Base-by-base conservation (phyloP, 352 stramenopile species). In the Blastocystis sp. region DNA sequence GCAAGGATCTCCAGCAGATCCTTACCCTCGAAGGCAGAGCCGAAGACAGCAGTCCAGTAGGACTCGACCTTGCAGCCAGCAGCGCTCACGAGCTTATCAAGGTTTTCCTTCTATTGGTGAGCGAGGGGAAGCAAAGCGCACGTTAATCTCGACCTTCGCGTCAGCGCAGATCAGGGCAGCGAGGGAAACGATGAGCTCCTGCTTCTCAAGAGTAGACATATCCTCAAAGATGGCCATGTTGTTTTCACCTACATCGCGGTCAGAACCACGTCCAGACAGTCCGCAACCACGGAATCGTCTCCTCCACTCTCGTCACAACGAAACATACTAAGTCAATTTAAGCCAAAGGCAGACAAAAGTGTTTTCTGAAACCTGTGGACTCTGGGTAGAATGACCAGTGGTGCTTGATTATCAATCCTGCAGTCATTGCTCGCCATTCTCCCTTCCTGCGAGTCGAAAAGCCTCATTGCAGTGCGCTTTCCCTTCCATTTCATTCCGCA, bases 171-270 rank as follows among this genome's bases (percentile, higher is more conserved):
- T 71, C n/a, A 84, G 74, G 76, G 74, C 28, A 76, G 74, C 74
- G 76, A 84, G 74, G 59, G 74, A 84, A 40, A 84, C 43, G 34
- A 84, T 84, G 34, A 84, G 74, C 41, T 84, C 74, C 62, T 84
- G 23, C 74, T 84, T 84, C 41, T 84, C 74, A 71, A 84, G 34
- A 84, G 62, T 71, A 71, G 74, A 84, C 62, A 84, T 71, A 76
- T 60, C 74, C 23, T 77, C 67, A 48, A 77, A 77, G 5, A 77
- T 77, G 67, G 67, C 23, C 67, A 77, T 77, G 48, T 62, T 77
- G 40, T 40, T 28, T 48, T 74, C 64, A 74, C 64, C 64, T 74
- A 74, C 64, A 74, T 9, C 9, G 14, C 64, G 34, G 64, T 74
- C 40, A 74, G 4, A 74, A 74, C 43, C 59, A 14, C 19, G 40